phyloP scores from a whole-genome alignment of 345 rosid species.

The Populus ilicifolia region DNA sequence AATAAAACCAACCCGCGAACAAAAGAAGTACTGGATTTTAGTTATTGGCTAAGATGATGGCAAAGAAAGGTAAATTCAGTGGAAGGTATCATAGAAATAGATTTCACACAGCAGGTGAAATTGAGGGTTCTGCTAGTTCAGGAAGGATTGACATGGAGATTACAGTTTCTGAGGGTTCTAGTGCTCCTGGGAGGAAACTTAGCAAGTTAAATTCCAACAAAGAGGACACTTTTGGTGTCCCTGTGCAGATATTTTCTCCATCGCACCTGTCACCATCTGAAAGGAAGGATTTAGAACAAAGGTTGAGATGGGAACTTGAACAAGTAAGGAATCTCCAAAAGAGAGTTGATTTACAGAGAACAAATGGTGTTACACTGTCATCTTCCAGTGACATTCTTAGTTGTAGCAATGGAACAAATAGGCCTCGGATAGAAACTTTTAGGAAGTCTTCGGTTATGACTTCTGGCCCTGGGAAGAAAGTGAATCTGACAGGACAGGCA shows the following conservation, averaged over 20 bases:
- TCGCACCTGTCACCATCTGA: conserved; percentile 13
- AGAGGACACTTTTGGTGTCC: conserved; percentile 14
- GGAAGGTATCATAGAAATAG: conserved; percentile 49
- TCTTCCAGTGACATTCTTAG: conserved; percentile 23
- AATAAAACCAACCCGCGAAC: conserved; percentile 6
- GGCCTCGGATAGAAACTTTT: conserved; percentile 30
- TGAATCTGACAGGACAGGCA: conserved; percentile 33
- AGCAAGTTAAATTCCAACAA: conserved; percentile 21
- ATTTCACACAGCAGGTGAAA: conserved; percentile 51
- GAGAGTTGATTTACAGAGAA: conserved; percentile 14
- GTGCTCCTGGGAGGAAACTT: conserved; percentile 52
- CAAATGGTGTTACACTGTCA: neutral
- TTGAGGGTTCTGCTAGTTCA: conserved; percentile 67
- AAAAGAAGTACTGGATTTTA: neutral
- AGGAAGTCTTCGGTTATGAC: conserved; percentile 41
- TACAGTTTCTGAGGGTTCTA: conserved; percentile 56
- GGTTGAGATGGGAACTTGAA: conserved; percentile 23
- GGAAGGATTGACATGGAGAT: conserved; percentile 49
- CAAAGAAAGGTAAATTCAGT: conserved; percentile 45
- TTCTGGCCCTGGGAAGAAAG: conserved; percentile 51
- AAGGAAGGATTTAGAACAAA: conserved; percentile 10
- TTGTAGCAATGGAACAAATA: conserved; percentile 25
- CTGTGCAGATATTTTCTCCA: conserved; percentile 17
- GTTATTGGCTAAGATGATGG: conserved; percentile 44
- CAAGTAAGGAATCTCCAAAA: conserved; percentile 11